Conservation (phyloP, 495 filamentous ascomycete genomes). For the Aspergillus taichungensis region DNA sequence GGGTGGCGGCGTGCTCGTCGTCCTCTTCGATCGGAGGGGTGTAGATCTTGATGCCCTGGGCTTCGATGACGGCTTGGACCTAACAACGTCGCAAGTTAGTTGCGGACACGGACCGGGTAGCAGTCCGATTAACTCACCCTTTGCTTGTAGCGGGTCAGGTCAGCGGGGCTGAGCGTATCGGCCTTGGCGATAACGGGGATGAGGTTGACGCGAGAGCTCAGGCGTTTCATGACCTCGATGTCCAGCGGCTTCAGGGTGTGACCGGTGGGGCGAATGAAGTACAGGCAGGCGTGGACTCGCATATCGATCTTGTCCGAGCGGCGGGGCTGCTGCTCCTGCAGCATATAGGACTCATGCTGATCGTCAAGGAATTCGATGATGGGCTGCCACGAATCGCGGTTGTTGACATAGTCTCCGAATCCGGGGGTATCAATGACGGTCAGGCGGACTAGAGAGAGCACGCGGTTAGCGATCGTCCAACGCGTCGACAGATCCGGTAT, state of each 20-base stretch:
- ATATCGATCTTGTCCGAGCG: conserved; percentile 98
- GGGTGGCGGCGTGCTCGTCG: conserved; percentile 88
- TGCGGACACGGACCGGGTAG: too few species aligned
- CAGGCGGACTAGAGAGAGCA: conserved; percentile 62
- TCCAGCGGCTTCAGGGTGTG: conserved; percentile 98
- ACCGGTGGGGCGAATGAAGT: conserved; percentile 97
- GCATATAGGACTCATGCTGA: conserved; percentile 99
- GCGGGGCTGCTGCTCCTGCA: conserved; percentile 98
- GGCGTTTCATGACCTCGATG: conserved; percentile 98
- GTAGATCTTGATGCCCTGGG: conserved; percentile 99
- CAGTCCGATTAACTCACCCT: conserved; percentile 49
- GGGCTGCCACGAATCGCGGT: conserved; percentile 98
- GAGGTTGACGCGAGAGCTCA: conserved; percentile 94
- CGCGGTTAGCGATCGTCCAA: conserved; percentile 9
- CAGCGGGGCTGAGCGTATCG: conserved; percentile 87
- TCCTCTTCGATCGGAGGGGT: conserved; percentile 95
- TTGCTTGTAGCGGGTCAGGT: conserved; percentile 86
- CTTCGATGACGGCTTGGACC: conserved; percentile 92
- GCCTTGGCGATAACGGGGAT: conserved; percentile 98
- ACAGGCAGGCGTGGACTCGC: conserved; percentile 94
- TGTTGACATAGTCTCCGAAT: conserved; percentile 99
- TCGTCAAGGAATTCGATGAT: conserved; percentile 99
- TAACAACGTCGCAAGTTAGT: conserved; percentile 23
- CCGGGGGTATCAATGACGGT: conserved; percentile 98
- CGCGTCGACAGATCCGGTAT: background rate